These are phyloP conservation scores for Elaeis oleifera DNA, from an alignment of 202 grass and related monocot genomes.

Conservation along the genomic window DNA sequence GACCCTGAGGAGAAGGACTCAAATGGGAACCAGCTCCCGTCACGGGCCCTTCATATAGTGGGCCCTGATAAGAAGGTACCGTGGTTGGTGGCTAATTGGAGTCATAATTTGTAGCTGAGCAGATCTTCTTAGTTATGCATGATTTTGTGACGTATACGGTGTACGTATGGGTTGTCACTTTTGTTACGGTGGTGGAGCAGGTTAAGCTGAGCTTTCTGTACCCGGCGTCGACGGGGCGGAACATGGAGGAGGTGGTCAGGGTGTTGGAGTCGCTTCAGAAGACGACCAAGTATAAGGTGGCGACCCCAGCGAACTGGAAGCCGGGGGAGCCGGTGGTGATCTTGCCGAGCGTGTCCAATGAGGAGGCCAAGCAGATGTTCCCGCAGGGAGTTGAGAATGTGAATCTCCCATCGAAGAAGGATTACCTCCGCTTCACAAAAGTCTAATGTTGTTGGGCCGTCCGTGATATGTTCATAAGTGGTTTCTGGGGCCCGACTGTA, in stretches of 20 bases:
- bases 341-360: slow-evolving; percentile 49
- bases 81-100: too few relatives aligned
- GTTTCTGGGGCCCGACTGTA: too few relatives aligned
- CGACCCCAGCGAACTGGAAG: slow-evolving; percentile 84
- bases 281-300: slow-evolving; percentile 54
- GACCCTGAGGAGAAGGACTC: slow-evolving; percentile 81
- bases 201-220: slow-evolving; percentile 85
- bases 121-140: too few relatives aligned
- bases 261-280: slow-evolving; percentile 66
- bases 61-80: slow-evolving; percentile 58
- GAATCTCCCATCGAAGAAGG: slow-evolving; percentile 63
- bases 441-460: slow-evolving; percentile 18
- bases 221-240: slow-evolving; percentile 62
- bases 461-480: too few relatives aligned
- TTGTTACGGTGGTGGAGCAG: slow-evolving; percentile 14
- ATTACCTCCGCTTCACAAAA: slow-evolving; percentile 71
- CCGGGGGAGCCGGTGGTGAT: slow-evolving; percentile 59
- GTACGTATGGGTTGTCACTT: too few relatives aligned
- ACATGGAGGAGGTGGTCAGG: slow-evolving; percentile 84
- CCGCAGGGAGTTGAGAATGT: slow-evolving; percentile 43
- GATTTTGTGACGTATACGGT: too few relatives aligned
- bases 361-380: slow-evolving; percentile 63
- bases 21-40: slow-evolving; percentile 38
- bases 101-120: neutral
- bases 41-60: slow-evolving; percentile 53